Base-by-base conservation (phyloP, 2,329 filamentous ascomycete genomes). In the Tricladium varicosporioides region DNA sequence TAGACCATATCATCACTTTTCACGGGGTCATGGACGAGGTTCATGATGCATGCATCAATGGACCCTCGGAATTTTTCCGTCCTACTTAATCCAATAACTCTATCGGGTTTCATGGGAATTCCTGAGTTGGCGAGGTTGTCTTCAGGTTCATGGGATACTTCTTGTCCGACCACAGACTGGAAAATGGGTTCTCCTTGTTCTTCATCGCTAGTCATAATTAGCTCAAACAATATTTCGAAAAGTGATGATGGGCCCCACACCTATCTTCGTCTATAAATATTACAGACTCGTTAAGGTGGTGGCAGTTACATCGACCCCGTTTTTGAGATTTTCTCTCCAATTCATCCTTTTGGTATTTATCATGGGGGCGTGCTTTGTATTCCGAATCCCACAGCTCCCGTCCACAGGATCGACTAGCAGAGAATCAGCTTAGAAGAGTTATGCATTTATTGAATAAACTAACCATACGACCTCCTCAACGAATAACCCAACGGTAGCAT, bases 121-220 rank as follows among this genome's bases (percentile, higher is more conserved):
- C 52, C 19, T 5, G 46, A 49, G 52, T 16, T 48, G n/a, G 22
- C 36, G 16, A 54, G 52, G 36, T 48, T 19, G 43, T 54, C 52
- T 54, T 54, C 14, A 49, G 52, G 45, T 15, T 48, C 32, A 54
- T 54, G 52, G 48, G 52, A 54, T 31, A 54, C 52, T 54, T n/a
- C 43, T 42, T 16, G 27, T 22, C 52, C 31, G n/a, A 48, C 14
- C 42, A 22, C 44, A 27, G 52, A 2, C 27, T 19, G 10, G 33
- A 54, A 54, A 43, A 54, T 54, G 10, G 16, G 36, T 8, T 22
- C 42, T 32, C 42, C 27, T 15, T 42, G 5, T 54, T 54, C 52
- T 44, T 54, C 52, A 54, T 54, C 52, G 33, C 52, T 54, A 22
- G 44, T 27, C 10, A 16, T 8, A 22, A 36, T 54, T 49, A 54